phyloP scores from a whole-genome alignment of 495 filamentous ascomycete species.

The Symbiotaphrina buchneri region DNA sequence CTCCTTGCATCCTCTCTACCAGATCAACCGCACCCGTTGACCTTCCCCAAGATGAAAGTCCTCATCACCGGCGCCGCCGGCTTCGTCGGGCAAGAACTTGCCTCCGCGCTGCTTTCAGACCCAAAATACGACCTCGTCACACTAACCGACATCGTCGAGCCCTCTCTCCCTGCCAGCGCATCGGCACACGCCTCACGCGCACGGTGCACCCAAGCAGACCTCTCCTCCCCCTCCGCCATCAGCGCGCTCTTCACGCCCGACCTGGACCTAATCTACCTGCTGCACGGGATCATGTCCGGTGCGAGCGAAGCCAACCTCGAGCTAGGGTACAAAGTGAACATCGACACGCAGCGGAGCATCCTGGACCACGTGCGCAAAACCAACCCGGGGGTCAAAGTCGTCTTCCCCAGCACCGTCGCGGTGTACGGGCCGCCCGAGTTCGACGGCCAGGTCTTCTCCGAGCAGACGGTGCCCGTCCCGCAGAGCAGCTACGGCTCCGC shows the following conservation, averaged over 20 bases:
- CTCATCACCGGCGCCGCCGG: constrained; percentile 54
- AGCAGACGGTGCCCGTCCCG: constrained; percentile 39
- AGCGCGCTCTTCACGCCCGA: constrained; percentile 25
- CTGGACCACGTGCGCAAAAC: constrained; percentile 33
- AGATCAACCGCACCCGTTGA: too few species aligned
- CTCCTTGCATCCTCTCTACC: too few species aligned
- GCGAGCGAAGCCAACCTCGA: constrained; percentile 57
- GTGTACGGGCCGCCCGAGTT: constrained; percentile 35
- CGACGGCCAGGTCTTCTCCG: constrained; percentile 20
- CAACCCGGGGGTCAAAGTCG: constrained; percentile 36
- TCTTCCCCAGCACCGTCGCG: constrained; percentile 39
- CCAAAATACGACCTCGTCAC: constrained; percentile 28
- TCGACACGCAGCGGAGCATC: constrained; percentile 43
- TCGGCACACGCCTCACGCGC: constrained; percentile 26
- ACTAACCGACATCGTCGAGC: constrained; percentile 42
- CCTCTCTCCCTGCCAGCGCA: constrained; percentile 26
- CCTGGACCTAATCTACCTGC: constrained; percentile 44
- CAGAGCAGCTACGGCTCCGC: constrained; percentile 54
- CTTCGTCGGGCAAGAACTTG: constrained; percentile 47
- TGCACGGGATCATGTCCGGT: constrained; percentile 76
- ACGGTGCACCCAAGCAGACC: constrained; percentile 39
- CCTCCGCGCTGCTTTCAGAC: constrained; percentile 34
- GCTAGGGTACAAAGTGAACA: constrained; percentile 48
- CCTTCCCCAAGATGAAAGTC: constrained; percentile 25
- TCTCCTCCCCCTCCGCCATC: constrained; percentile 28